Base-by-base conservation (phyloP, 176 grass and related monocot species). In the Melocanna baccifera region DNA sequence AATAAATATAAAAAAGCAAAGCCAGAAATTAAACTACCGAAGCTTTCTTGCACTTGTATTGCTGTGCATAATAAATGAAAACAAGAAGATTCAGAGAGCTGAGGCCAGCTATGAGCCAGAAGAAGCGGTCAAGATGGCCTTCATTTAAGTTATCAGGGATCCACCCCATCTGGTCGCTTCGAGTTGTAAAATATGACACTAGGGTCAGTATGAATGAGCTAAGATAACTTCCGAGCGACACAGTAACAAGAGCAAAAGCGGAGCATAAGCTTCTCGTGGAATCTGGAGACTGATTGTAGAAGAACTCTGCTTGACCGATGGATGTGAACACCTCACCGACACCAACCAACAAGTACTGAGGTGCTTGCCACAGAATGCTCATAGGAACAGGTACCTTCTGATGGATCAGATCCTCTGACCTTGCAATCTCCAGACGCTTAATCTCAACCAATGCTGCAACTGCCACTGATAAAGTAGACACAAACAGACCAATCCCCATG, bases 61-160 rank as follows among this genome's bases (percentile, higher is more conserved):
- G 83, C 6, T 76, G 65, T 12, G 90, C 95, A 76, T 77, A 94
- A 43, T 83, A 80, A 75, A 84, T 25, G 69, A 94, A 97, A n/a
- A 82, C 73, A 11, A 97, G 45, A 19, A 94, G 83, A 69, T 97
- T 94, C 50, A 94, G 43, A 26, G 59, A 78, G 82, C 90, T 94
- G 66, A 94, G 80, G 43, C 90, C 90, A 20, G 88, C 53, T 56
- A 97, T 71, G 65, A 97, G 88, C 92, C 90, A 90, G 77, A 97
- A 94, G 78, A 93, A 97, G 6, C 89, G 81, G 66, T 97, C 95
- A 15, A 97, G 87, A 79, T 97, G 92, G 34, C 95, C 95, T 88
- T 94, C 92, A 26, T 97, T 97, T 66, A 97, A 75, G 76, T 97
- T 92, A 74, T 97, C 94, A n/a, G 94, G 92, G 34, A 97, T 92